Evolutionary conservation across 371 early-diverging fungal species (phyloP).

Genomic region (Massospora cicadina): DNA sequence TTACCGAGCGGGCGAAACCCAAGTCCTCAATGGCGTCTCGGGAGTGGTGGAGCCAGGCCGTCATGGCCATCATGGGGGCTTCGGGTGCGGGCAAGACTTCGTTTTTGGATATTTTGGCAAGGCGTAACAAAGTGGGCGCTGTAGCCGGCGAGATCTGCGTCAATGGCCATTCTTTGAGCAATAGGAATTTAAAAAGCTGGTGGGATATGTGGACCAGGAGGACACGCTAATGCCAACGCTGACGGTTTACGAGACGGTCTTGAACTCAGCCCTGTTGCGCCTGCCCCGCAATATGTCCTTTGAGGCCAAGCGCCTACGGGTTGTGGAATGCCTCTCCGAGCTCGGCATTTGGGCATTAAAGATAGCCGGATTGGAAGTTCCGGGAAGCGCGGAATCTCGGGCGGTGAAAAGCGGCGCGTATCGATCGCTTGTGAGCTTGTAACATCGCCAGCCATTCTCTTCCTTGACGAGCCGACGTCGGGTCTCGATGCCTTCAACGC

Average conservation of each 20-base stretch:
- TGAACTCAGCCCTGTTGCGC: slow-evolving; percentile 67
- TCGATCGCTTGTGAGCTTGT: slow-evolving; percentile 82
- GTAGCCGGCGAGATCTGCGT: slow-evolving; percentile 75
- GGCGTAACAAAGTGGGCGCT: slow-evolving; percentile 59
- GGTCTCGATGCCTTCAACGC: slow-evolving; percentile 91
- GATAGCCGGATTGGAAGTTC: slow-evolving; percentile 42
- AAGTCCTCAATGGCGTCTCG: slow-evolving; percentile 37
- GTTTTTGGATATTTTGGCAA: slow-evolving; percentile 75
- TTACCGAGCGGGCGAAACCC: slow-evolving; percentile 29
- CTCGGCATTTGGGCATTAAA: slow-evolving; percentile 47
- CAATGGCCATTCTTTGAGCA: slow-evolving; percentile 46
- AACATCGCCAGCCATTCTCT: slow-evolving; percentile 62
- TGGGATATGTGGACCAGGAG: slow-evolving; percentile 87
- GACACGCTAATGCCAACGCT: slow-evolving; percentile 67
- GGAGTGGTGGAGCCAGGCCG: slow-evolving; percentile 63
- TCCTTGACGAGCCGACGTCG: slow-evolving; percentile 77
- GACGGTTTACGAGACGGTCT: slow-evolving; percentile 81
- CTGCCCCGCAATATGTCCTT: slow-evolving; percentile 39
- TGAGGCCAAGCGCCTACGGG: slow-evolving; percentile 28
- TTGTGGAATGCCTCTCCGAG: slow-evolving; percentile 44
- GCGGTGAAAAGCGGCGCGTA: slow-evolving; percentile 87
- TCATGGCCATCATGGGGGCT: slow-evolving; percentile 61
- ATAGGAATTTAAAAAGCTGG: slow-evolving; percentile 35
- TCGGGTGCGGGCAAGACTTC: slow-evolving; percentile 58
- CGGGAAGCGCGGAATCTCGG: slow-evolving; percentile 63